Evolutionary conservation across 1,284 basidiomycete genomes (phyloP).

Genomic region (Pyrrhoderma lamaoense): DNA sequence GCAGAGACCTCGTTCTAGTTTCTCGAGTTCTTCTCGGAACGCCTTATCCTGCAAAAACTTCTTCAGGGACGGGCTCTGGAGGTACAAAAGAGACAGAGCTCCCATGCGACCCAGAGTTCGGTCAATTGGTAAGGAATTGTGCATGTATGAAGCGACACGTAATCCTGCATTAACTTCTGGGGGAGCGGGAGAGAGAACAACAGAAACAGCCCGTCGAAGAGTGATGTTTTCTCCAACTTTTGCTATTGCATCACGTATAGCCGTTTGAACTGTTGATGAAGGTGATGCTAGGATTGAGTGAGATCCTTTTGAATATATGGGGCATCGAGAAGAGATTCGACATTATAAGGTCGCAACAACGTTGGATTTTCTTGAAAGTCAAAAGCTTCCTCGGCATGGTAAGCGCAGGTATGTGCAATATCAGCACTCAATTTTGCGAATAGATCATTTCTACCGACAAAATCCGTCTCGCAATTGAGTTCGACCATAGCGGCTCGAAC

Average conservation of each 20-base stretch:
- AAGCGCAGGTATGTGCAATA: constrained; percentile 84
- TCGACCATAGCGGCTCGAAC: constrained; percentile 85
- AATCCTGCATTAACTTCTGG: constrained; percentile 35
- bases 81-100: constrained; percentile 55
- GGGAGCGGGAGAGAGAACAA: constrained; percentile 46
- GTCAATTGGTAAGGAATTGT: constrained; percentile 42
- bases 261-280: constrained; percentile 54
- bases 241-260: constrained; percentile 75
- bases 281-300: constrained; percentile 19
- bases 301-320: constrained; percentile 49
- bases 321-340: constrained; percentile 56
- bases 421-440: constrained; percentile 75
- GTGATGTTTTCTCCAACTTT: constrained; percentile 89
- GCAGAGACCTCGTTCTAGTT: constrained; percentile 72
- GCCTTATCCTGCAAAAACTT: constrained; percentile 36
- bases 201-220: constrained; percentile 64
- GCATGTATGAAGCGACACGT: constrained; percentile 74
- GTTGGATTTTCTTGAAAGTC: constrained; percentile 26
- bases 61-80: constrained; percentile 42
- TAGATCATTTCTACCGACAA: constrained; percentile 83
- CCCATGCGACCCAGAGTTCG: constrained; percentile 59
- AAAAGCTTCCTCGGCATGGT: constrained; percentile 52
- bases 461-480: constrained; percentile 96
- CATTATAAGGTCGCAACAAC: constrained; percentile 36
- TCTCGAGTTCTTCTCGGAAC: constrained; percentile 49